Percentiles rank a stretch among this genome's conserved stretches.
Conservation (phyloP, 768 basidiomycete species). For the Lentinus tigrinus region DNA sequence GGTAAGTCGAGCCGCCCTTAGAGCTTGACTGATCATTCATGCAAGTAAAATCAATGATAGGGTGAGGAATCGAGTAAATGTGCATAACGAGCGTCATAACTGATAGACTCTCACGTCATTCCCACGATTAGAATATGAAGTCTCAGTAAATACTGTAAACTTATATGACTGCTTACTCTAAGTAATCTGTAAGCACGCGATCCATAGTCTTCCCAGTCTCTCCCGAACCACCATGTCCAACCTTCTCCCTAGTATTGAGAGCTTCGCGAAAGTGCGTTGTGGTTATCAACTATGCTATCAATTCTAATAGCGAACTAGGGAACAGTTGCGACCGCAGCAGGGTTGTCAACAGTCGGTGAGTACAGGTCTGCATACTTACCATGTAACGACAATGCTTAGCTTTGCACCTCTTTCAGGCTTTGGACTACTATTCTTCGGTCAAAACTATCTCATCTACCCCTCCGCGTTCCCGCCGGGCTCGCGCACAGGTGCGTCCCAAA, state of each 20-base stretch:
- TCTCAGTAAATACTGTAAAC: too few species aligned
- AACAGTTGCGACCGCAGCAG: constrained; percentile 36
- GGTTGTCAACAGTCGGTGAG: constrained; percentile 37
- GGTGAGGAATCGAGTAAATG: too few species aligned
- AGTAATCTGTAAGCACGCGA: too few species aligned
- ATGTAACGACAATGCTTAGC: not conserved
- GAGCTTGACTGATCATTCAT: too few species aligned
- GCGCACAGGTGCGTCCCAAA: constrained; percentile 54
- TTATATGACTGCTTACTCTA: too few species aligned
- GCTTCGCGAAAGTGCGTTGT: constrained; percentile 42
- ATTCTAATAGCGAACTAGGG: constrained; percentile 27
- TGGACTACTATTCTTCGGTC: constrained; percentile 52
- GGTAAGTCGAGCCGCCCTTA: too few species aligned
- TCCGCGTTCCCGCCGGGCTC: constrained; percentile 81
- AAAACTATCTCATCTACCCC: constrained; percentile 89
- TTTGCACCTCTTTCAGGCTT: constrained; percentile 5
- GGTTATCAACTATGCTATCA: not conserved
- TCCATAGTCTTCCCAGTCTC: too few species aligned
- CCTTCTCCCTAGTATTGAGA: constrained; percentile 42
- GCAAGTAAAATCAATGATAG: too few species aligned
- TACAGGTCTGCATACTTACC: not conserved
- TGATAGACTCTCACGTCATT: too few species aligned
- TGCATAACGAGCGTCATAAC: too few species aligned
- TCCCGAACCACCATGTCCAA: constrained; percentile 31
- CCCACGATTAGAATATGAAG: too few species aligned